Evolutionary conservation across 331 rosid genomes (phyloP).

Genomic region (Pyrus hybrid): DNA sequence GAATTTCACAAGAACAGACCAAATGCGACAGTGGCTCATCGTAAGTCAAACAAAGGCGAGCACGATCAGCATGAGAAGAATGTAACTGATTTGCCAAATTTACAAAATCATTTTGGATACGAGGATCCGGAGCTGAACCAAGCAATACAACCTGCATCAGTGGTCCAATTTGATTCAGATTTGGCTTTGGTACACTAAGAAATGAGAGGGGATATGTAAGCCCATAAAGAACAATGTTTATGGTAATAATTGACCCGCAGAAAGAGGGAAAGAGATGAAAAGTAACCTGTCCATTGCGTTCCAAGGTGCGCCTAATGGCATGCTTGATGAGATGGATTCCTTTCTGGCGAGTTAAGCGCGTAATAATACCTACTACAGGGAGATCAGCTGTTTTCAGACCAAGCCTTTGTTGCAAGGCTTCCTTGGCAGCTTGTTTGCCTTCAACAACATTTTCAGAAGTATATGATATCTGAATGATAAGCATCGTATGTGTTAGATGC

Average conservation of each 20-base stretch:
- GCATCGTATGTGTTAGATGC: constrained; percentile 19
- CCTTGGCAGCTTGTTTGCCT: constrained; percentile 78
- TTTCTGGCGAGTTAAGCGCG: constrained; percentile 83
- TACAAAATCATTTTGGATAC: constrained; percentile 69
- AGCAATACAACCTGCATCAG: constrained; percentile 72
- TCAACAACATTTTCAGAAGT: constrained; percentile 60
- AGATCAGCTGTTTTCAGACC: constrained; percentile 49
- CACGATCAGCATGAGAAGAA: constrained; percentile 34
- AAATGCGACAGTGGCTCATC: constrained; percentile 89
- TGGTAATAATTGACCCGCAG: not conserved
- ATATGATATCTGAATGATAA: constrained; percentile 51
- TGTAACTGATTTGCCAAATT: constrained; percentile 55
- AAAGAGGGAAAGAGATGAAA: not conserved
- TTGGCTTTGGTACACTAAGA: not conserved
- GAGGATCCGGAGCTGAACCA: constrained; percentile 93
- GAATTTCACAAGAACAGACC: constrained; percentile 30
- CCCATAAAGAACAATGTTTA: not conserved
- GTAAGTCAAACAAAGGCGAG: constrained; percentile 59
- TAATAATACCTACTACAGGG: constrained; percentile 63
- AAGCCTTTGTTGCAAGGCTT: constrained; percentile 68
- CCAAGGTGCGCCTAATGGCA: constrained; percentile 57
- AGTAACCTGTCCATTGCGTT: constrained; percentile 75
- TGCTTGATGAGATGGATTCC: constrained; percentile 90
- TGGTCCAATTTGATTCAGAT: constrained; percentile 2
- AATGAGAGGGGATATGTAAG: not conserved